phyloP scores from a whole-genome alignment of 139 green algal genomes.

The Micractinium sp. region DNA sequence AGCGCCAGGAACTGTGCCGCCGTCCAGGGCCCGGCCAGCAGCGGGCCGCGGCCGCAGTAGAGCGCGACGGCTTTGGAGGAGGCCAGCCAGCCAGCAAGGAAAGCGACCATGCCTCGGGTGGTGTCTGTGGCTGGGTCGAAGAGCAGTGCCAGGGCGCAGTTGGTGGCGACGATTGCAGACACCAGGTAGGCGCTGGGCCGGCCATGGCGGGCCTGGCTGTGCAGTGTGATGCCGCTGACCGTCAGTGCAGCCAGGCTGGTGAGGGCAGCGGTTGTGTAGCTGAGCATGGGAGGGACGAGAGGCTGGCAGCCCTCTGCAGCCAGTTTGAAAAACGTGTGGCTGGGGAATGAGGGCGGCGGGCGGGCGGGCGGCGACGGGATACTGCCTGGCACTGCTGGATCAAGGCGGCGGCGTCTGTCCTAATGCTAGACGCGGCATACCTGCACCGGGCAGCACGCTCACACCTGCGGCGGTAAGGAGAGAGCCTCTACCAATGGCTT shows the following conservation, averaged over 20 bases:
- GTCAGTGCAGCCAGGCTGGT: not conserved
- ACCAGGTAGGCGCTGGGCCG: not conserved
- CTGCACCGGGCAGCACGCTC: no score
- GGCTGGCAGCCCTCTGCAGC: no score
- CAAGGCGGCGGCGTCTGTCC: no score
- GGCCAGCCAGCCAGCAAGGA: constrained; percentile 3
- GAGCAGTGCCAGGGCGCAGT: not conserved
- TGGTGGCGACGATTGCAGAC: not conserved
- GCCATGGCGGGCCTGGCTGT: not conserved
- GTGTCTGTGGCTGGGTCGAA: constrained; percentile 12
- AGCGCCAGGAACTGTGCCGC: not conserved
- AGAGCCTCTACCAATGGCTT: no score
- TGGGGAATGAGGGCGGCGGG: no score
- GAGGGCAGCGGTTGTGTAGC: not conserved
- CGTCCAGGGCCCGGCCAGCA: not conserved
- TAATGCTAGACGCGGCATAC: no score
- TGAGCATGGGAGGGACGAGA: not conserved
- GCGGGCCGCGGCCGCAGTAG: constrained; percentile 1
- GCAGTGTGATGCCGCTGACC: not conserved
- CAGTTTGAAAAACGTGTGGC: no score
- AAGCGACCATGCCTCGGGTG: not conserved
- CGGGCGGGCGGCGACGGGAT: no score
- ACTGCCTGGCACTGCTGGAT: no score
- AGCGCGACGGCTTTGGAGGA: constrained; percentile 15
- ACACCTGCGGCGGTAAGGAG: no score